Conservation (phyloP, 148 eudicot genomes). For the Rheum nobile region DNA sequence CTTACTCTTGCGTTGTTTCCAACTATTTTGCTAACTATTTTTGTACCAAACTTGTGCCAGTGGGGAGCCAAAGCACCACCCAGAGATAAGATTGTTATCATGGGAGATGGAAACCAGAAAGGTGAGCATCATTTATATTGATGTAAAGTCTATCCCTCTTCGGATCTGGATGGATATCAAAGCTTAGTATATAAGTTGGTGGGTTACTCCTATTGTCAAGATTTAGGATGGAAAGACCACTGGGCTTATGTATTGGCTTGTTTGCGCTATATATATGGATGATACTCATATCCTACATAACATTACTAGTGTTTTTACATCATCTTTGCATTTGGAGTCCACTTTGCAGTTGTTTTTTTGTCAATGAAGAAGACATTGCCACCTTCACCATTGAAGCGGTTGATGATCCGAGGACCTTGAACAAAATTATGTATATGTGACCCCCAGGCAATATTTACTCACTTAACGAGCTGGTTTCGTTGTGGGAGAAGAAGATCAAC, state of each 20-base stretch:
- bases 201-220: too few relatives aligned
- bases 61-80: constrained; percentile 10
- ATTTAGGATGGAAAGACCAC: too few relatives aligned
- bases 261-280: too few relatives aligned
- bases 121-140: constrained; percentile 5
- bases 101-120: constrained; percentile 32
- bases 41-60: constrained; percentile 17
- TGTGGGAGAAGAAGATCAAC: constrained; percentile 29
- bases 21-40: constrained; percentile 19
- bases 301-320: too few relatives aligned
- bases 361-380: constrained; percentile 16
- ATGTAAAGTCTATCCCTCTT: too few relatives aligned
- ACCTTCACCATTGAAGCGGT: constrained; percentile 5
- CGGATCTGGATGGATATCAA: too few relatives aligned
- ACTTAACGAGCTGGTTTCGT: constrained; percentile 23
- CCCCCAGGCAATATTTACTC: constrained; percentile 19
- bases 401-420: constrained; percentile 7
- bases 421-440: constrained; percentile 9
- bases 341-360: constrained; percentile 12
- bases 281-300: too few relatives aligned
- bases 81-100: constrained; percentile 20
- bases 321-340: neutral
- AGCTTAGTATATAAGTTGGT: too few relatives aligned
- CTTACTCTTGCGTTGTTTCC: constrained; percentile 17
- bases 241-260: too few relatives aligned